Evolutionary conservation across 2,329 filamentous ascomycete genomes (phyloP), one percentile per base, ranked within the genome.

Genomic region (Calonectria crousiana): DNA sequence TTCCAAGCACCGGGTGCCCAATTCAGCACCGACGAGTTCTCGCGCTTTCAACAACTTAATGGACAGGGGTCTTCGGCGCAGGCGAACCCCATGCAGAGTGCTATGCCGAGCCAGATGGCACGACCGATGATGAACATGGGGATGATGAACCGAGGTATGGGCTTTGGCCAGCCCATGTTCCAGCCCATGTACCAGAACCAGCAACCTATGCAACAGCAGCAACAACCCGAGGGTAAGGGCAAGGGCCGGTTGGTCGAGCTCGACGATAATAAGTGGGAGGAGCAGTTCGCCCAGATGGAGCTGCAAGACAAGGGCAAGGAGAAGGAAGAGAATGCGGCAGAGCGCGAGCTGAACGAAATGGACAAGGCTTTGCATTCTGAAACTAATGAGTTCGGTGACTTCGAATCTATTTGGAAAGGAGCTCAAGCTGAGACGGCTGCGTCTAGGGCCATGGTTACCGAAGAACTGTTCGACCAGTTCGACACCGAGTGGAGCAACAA

Each of bases 181-280:
- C 86, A 89, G 79, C 80, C 86, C 81, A 85, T 90, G 87, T 85
- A 87, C 75, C 84, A 87, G 73, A 83, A 84, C 41, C 85, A 87
- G 71, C 84, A 85, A 70, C 83, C 82, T 56, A 84, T 85, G 78
- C 82, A 88, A 80, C 81, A 88, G 81, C 87, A 86, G 75, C 83
- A 87, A 76, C 88, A 88, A 36, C 32, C 80, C 67, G 89, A 91
- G 77, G 88, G 86, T 65, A 94, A 95, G 84, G 95, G 94, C 73
- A 98, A 98, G 84, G 96, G 94, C 49, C 98, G 97, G 85, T 92
- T 98, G 86, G 93, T 98, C 16, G 97, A 98, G 86, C 90, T 98
- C 30, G 95, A 98, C 83, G 96, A 99, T 80, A 89, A 93, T 81
- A 94, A 98, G 82, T 98, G 97, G 97, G 96, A 98, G 85, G 95